Percentiles rank a stretch among this genome's conserved stretches.
Conservation (phyloP, 2,329 filamentous ascomycete species). For the Xylaria multiplex region DNA sequence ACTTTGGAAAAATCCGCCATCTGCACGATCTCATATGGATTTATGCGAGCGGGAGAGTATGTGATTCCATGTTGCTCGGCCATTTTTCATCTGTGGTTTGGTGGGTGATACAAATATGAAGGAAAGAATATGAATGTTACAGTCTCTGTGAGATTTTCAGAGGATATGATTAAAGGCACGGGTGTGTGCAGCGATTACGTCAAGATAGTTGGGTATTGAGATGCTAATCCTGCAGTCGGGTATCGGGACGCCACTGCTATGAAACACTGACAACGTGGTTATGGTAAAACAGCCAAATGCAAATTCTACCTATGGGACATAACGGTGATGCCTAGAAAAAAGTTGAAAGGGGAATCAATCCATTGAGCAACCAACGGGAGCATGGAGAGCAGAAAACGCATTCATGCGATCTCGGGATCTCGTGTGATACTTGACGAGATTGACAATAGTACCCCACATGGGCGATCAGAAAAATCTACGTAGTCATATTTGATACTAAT, state of each 20-base stretch:
- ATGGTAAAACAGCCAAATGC: constrained; percentile 37
- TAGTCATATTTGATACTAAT: constrained; percentile 33
- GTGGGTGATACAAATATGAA: constrained; percentile 26
- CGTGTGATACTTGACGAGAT: constrained; percentile 38
- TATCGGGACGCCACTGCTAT: constrained; percentile 41
- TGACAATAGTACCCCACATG: constrained; percentile 40
- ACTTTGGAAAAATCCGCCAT: constrained; percentile 42
- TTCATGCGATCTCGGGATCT: constrained; percentile 41
- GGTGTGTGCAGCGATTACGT: constrained; percentile 40
- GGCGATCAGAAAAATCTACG: constrained; percentile 38
- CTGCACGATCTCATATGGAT: constrained; percentile 39
- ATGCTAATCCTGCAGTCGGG: constrained; percentile 38
- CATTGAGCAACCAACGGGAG: constrained; percentile 47
- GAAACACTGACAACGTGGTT: constrained; percentile 39
- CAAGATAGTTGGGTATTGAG: constrained; percentile 40
- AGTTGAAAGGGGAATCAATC: constrained; percentile 46
- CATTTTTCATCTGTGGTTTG: constrained; percentile 39
- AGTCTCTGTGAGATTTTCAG: constrained; percentile 31
- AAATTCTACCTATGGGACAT: constrained; percentile 41
- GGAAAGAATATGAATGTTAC: constrained; percentile 18
- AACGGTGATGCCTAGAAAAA: constrained; percentile 30
- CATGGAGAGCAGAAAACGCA: constrained; percentile 37
- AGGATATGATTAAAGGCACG: constrained; percentile 35
- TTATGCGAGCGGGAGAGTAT: constrained; percentile 40
- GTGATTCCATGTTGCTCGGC: constrained; percentile 39